Evolutionary conservation across 2,329 filamentous ascomycete species (phyloP).

Genomic region (Fusarium mexicanum): DNA sequence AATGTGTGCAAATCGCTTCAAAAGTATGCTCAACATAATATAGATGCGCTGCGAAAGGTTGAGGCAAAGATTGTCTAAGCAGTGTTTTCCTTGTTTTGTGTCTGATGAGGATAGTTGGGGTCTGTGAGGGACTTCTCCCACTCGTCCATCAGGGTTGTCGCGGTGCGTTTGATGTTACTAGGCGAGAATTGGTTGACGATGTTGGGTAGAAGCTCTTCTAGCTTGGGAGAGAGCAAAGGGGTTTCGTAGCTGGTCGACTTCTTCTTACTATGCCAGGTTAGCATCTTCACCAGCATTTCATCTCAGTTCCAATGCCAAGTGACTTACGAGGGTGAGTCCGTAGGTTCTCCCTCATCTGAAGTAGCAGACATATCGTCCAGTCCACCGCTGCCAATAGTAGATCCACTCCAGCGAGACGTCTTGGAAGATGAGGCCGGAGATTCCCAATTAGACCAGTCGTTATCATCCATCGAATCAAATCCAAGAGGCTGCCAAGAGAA

Average conservation of each 20-base stretch:
- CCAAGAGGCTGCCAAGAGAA: slow-evolving; percentile 70
- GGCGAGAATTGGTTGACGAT: slow-evolving; percentile 77
- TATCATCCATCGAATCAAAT: slow-evolving; percentile 67
- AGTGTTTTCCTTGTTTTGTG: slow-evolving; percentile 48
- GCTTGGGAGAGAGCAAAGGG: slow-evolving; percentile 52
- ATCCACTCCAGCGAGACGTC: slow-evolving; percentile 72
- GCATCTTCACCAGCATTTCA: neutral
- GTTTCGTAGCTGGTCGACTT: slow-evolving; percentile 46
- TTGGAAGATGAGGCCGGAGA: slow-evolving; percentile 59
- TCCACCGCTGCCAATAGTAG: slow-evolving; percentile 58
- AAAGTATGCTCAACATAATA: slow-evolving; percentile 33
- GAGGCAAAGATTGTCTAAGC: slow-evolving; percentile 26
- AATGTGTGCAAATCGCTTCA: slow-evolving; percentile 29
- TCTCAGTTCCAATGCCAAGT: slow-evolving; percentile 5
- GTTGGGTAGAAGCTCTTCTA: slow-evolving; percentile 71
- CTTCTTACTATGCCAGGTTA: slow-evolving; percentile 45
- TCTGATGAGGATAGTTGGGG: slow-evolving; percentile 42
- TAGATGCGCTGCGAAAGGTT: slow-evolving; percentile 26
- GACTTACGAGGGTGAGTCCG: slow-evolving; percentile 60
- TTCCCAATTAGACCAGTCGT: slow-evolving; percentile 74
- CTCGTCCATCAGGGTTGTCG: slow-evolving; percentile 87
- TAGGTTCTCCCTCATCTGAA: slow-evolving; percentile 60
- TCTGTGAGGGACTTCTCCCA: slow-evolving; percentile 75
- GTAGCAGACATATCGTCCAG: slow-evolving; percentile 57
- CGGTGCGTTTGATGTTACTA: slow-evolving; percentile 81